Evolutionary conservation across 1,139 yeast species (phyloP).

Genomic region (Meyerozyma elateridarum): DNA sequence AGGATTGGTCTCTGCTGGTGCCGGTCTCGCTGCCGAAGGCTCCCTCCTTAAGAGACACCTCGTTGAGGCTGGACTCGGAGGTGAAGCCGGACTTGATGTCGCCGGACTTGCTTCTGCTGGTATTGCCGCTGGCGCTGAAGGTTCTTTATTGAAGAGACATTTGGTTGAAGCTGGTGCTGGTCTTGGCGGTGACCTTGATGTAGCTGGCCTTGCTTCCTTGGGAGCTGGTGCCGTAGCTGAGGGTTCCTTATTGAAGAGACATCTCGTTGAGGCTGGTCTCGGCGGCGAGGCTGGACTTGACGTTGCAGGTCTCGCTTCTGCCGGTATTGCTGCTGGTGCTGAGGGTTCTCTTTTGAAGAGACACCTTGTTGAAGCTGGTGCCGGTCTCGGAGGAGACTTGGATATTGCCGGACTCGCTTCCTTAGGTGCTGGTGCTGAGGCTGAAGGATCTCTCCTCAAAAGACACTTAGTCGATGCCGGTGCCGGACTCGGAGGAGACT

Average conservation of each 20-base stretch:
- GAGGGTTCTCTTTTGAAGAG: constrained; percentile 5
- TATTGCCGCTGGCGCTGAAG: constrained; percentile 6
- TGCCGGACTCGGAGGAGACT: constrained; percentile 10
- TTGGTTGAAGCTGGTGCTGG: constrained; percentile 3
- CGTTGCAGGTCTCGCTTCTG: constrained; percentile 4
- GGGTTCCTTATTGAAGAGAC: constrained; percentile 13
- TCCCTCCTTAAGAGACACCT: constrained; percentile 4
- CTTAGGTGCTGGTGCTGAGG: constrained; percentile 10
- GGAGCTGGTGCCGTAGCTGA: constrained; percentile 11
- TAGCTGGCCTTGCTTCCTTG: constrained; percentile 8
- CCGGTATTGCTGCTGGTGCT: constrained; percentile 10
- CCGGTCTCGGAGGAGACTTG: constrained; percentile 5
- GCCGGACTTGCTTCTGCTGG: constrained; percentile 5
- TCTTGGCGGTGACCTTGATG: constrained; percentile 9
- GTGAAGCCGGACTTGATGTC: constrained; percentile 1
- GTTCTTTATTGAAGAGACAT: constrained; percentile 4
- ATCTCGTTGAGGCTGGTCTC: constrained; percentile 12
- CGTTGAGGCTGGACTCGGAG: constrained; percentile 3
- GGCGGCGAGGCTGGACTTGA: constrained; percentile 12
- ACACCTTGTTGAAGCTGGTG: constrained; percentile 9
- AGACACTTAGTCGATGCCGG: constrained; percentile 7
- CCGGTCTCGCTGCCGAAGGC: neutral
- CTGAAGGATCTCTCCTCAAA: constrained; percentile 11
- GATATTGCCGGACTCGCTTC: too few species aligned
- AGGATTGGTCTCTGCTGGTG: constrained; percentile 7